Evolutionary conservation across 2,329 filamentous ascomycete species (phyloP), one percentile per base, ranked within the genome.

Genomic region (Beauveria varroae): DNA sequence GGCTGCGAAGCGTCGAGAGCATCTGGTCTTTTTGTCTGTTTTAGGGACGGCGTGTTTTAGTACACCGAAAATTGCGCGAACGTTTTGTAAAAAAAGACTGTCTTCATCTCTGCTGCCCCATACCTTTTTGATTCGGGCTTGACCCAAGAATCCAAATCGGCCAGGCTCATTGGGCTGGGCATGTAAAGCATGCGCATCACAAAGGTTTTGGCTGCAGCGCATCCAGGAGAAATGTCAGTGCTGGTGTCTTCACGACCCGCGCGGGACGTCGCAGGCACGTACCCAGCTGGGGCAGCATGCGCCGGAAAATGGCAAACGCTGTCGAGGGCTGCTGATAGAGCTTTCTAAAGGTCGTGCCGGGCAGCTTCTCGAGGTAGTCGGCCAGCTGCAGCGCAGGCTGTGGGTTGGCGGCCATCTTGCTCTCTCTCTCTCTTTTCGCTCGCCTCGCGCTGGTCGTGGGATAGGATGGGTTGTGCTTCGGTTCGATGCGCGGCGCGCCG

Each of bases 241-340:
- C 41, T 4, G 41, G n/a, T 43, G 41, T 43, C 44, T 22, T 52
- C 30, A 18, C n/a, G 10, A 22, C 18, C 20, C 14, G 18, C 26
- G n/a, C 3, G 16, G 9, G 49, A 52, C 28, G 50, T 34, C 28
- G 60, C 40, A 34, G 60, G 57, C 16, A 68, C 78, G 70, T 80
- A 93, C 90, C 91, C 64, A 98, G 78, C 71, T 96, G 90, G 62
- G 95, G 91, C 62, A 99, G 84, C 92, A 99, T 97, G 77, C 95
- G 93, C 67, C 95, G 86, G 74, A 98, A 98, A 70, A 99, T 93
- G 67, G 95, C 95, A 66, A 99, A 86, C 43, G 93, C 90, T 1
- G 95, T 96, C 47, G 93, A 96, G 34, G 95, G 95, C 79, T 97
- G 93, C 77, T 93, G 89, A 81, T 99, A 99, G 51, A 99, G 83